Evolutionary conservation across 345 rosid species (phyloP).

Genomic region (Moricandia moricandioides): DNA sequence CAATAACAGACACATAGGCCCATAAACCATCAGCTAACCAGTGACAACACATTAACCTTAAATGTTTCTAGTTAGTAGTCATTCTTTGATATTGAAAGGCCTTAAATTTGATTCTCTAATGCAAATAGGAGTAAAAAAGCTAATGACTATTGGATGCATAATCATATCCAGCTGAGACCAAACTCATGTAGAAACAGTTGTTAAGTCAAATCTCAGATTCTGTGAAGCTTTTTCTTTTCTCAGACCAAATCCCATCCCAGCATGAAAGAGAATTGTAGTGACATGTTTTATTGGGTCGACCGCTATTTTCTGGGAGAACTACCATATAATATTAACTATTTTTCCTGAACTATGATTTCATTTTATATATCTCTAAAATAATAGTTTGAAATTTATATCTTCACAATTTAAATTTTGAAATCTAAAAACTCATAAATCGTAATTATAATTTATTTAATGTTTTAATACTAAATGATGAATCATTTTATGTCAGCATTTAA

Average conservation of each 20-base stretch:
- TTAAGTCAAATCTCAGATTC: constrained; percentile 1
- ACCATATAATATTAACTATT: too few species aligned
- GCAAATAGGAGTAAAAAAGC: background rate
- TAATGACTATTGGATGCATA: background rate
- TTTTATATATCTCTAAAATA: too few species aligned
- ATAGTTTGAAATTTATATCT: too few species aligned
- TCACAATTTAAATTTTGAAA: too few species aligned
- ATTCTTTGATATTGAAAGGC: background rate
- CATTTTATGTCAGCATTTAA: too few species aligned
- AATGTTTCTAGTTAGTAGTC: background rate
- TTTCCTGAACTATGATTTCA: too few species aligned
- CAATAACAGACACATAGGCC: background rate
- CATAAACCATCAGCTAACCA: constrained; percentile 66
- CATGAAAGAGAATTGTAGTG: background rate
- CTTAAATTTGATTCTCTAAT: constrained; percentile 5
- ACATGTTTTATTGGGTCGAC: background rate
- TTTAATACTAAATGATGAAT: too few species aligned
- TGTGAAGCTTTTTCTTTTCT: background rate
- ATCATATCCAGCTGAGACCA: background rate
- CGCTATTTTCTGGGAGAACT: too few species aligned
- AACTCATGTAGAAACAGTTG: background rate
- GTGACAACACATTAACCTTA: constrained; percentile 44
- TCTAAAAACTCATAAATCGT: too few species aligned
- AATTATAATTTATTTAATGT: too few species aligned
- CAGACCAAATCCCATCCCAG: constrained; percentile 21